A percentile compares a stretch with the other conserved stretches of the same genome.
phyloP scores from a whole-genome alignment of 129 eudicot genomes.

The Chrysanthemum makinoi region DNA sequence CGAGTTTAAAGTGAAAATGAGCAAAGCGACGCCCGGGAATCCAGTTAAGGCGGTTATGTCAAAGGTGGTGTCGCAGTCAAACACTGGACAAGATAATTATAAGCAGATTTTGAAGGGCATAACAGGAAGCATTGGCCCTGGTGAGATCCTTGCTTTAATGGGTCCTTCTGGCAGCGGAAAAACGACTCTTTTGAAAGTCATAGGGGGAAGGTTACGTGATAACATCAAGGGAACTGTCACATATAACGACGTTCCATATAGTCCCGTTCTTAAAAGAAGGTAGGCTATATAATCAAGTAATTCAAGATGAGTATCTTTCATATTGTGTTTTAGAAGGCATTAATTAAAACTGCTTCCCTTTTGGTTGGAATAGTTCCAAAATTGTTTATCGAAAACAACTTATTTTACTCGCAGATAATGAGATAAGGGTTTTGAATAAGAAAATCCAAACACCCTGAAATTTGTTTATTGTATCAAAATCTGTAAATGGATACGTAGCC shows the following conservation, averaged over 20 bases:
- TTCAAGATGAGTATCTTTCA: neutral
- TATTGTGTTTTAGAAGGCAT: no score
- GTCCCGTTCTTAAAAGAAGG: conserved; percentile 88
- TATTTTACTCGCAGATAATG: no score
- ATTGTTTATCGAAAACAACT: no score
- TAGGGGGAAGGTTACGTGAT: conserved; percentile 75
- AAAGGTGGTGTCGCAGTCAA: conserved; percentile 56
- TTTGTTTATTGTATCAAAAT: no score
- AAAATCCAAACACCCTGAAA: no score
- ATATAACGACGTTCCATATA: conserved; percentile 81
- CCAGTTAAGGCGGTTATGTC: conserved; percentile 70
- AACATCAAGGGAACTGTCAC: conserved; percentile 75
- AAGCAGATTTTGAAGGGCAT: conserved; percentile 87
- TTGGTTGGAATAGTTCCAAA: no score
- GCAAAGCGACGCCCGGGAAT: conserved; percentile 44
- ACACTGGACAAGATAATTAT: conserved; percentile 53
- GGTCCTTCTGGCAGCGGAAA: conserved; percentile 99
- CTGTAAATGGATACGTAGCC: no score
- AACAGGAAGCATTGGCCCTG: conserved; percentile 92
- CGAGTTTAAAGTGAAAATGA: conserved; percentile 73
- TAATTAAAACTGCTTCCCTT: no score
- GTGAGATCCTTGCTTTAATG: conserved; percentile 91
- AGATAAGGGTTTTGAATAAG: no score
- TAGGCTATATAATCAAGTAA: neutral
- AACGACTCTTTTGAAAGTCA: conserved; percentile 78